Base-by-base conservation (phyloP, 768 basidiomycete genomes). In the Serpula lacrymans region DNA sequence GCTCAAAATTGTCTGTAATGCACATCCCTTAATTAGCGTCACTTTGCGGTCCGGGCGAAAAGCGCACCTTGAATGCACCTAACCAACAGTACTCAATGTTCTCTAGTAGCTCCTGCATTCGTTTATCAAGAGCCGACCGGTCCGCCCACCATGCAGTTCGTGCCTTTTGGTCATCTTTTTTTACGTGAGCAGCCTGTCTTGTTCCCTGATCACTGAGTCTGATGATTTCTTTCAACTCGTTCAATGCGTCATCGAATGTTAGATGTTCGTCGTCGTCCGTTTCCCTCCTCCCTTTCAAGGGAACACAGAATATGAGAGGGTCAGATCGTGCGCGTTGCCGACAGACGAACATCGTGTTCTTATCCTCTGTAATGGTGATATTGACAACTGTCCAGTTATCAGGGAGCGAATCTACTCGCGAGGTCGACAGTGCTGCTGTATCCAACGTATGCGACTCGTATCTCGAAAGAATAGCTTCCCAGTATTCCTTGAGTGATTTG, bases 1-100 rank as follows among this genome's bases (percentile, higher is more conserved):
- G 42, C 72, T 78, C 22, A 82, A 66, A 53, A 87, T 82, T 1
- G 83, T 82, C 87, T 86, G 36, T 13, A 30, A 36, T 42, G 24
- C 41, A 27, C 39, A 22, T 32, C 26, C 44, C 22, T 29, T 28
- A 21, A 26, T 24, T 22, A 12, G 3, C 14, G n/a, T 26, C 33
- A 36, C n/a, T n/a, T n/a, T n/a, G n/a, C n/a, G n/a, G n/a, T n/a
- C n/a, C n/a, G n/a, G 22, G 24, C 24, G 12, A 42, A 7, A 41
- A 16, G 3, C 71, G 24, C 36, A 93, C 94, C 81, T 97, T 98
- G 77, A 96, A 97, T 16, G 86, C 92, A 1, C 96, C 95, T 3
- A 99, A 71, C 96, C 96, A 98, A 55, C 88, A 92, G 51, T 88
- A 93, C 58, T 98, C 96, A 31, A 99, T 82, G 48, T 84, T 90